Percentiles rank a stretch among this genome's conserved stretches.
These are phyloP conservation scores for Cytospora schulzeri DNA, from an alignment of 2,329 filamentous ascomycete species.

Conservation along the genomic window DNA sequence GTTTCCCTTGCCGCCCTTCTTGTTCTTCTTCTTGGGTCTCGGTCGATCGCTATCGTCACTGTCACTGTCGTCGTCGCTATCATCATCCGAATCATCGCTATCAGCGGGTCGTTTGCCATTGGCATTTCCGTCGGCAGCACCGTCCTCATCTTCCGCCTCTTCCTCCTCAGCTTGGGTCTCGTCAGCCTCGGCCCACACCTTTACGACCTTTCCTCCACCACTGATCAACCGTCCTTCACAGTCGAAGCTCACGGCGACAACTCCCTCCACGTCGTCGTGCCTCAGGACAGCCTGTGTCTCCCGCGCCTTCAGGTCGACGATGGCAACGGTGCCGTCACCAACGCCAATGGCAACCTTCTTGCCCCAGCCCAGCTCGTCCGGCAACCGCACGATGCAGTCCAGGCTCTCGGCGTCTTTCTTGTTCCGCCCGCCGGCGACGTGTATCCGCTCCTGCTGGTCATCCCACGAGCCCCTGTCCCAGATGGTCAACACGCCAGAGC, in stretches of 20 bases:
- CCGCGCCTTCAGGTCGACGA: conserved; percentile 74
- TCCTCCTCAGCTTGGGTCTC: conserved; percentile 52
- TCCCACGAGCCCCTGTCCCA: conserved; percentile 97
- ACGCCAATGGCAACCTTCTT: conserved; percentile 79
- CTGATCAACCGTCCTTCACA: conserved; percentile 84
- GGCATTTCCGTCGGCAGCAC: conserved; percentile 39
- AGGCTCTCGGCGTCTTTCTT: conserved; percentile 70
- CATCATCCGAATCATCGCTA: conserved; percentile 47
- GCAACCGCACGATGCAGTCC: conserved; percentile 74
- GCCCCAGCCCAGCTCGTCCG: conserved; percentile 66
- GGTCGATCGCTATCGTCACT: conserved; percentile 47
- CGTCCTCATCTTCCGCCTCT: conserved; percentile 42
- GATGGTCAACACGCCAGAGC: conserved; percentile 80
- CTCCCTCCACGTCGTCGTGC: conserved; percentile 87
- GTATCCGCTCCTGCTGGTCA: conserved; percentile 87
- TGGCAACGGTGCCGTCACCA: conserved; percentile 76
- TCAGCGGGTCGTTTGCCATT: conserved; percentile 50
- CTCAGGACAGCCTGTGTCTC: conserved; percentile 68
- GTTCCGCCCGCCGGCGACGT: conserved; percentile 64
- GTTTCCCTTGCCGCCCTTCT: conserved; percentile 46
- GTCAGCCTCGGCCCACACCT: conserved; percentile 81
- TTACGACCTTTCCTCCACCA: conserved; percentile 81
- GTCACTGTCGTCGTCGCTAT: conserved; percentile 44
- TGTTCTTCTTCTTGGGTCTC: conserved; percentile 44
- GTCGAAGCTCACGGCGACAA: conserved; percentile 82